Evolutionary conservation across 73 alveolate species (phyloP).

Genomic region (Paramecium primaurelia): DNA sequence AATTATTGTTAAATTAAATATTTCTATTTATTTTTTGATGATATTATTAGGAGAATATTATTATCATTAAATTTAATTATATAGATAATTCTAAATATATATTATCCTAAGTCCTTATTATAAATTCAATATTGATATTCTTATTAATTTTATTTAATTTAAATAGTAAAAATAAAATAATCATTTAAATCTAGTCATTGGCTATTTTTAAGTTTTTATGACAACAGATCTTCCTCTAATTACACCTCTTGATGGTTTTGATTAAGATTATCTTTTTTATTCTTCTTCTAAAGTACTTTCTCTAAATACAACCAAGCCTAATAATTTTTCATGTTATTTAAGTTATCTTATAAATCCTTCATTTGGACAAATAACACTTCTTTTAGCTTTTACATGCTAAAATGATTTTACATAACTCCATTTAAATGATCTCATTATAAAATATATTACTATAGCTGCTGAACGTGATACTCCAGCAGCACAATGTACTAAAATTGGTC

Average conservation of each 20-base stretch:
- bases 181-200: background rate
- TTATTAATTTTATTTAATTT: background rate
- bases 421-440: slow-evolving; percentile 71
- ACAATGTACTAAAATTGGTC: slow-evolving; percentile 73
- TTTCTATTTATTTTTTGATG: too few relatives aligned
- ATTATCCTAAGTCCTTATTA: background rate
- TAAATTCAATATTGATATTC: too few relatives aligned
- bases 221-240: slow-evolving; percentile 27
- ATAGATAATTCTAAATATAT: too few relatives aligned
- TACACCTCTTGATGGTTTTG: background rate
- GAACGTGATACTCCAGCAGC: slow-evolving; percentile 73
- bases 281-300: background rate
- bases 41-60: too few relatives aligned
- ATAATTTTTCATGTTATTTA: slow-evolving; percentile 3
- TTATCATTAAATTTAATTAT: too few relatives aligned
- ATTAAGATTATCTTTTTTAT: background rate
- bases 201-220: background rate
- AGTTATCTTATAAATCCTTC: slow-evolving; percentile 56
- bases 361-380: slow-evolving; percentile 59
- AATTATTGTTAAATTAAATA: too few relatives aligned
- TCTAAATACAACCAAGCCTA: background rate
- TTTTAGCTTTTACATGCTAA: background rate
- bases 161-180: background rate
- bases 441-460: slow-evolving; percentile 71
- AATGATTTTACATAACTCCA: slow-evolving; percentile 38